A percentile compares a stretch with the other conserved stretches of the same genome.
phyloP scores from a whole-genome alignment of 345 rosid species.

The Raphanus raphanistrum region DNA sequence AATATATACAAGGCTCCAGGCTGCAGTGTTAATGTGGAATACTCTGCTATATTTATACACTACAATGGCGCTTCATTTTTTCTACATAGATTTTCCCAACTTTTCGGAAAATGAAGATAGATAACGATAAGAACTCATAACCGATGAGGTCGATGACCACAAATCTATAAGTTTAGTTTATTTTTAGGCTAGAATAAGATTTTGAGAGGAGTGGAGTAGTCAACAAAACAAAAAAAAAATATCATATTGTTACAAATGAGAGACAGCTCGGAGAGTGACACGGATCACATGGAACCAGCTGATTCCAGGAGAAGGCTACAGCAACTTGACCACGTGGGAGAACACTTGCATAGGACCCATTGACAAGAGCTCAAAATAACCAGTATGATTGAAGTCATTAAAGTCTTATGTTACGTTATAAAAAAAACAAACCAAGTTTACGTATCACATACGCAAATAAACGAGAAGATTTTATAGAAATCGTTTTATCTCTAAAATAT shows the following conservation, averaged over 20 bases:
- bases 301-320: constrained; percentile 38
- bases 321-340: constrained; percentile 37
- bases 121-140: not conserved
- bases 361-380: not conserved
- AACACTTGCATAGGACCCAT: constrained; percentile 7
- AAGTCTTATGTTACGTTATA: not conserved
- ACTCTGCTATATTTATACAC: not conserved
- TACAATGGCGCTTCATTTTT: not conserved
- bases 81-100: not conserved
- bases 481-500: not conserved
- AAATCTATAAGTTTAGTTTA: not conserved
- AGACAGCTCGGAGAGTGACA: constrained; percentile 36
- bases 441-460: constrained; percentile 21
- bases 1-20: not conserved
- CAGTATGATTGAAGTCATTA: not conserved
- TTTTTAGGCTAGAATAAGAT: not conserved
- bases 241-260: not conserved
- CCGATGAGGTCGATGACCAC: not conserved
- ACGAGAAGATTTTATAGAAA: not conserved
- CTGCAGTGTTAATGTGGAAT: not conserved
- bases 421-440: constrained; percentile 10
- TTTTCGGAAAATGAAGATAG: not conserved
- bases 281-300: constrained; percentile 42
- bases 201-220: constrained; percentile 2
- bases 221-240: constrained; percentile 7